These are phyloP conservation scores for Scleroderma bovista DNA, from an alignment of 768 basidiomycete species.

Conservation along the genomic window DNA sequence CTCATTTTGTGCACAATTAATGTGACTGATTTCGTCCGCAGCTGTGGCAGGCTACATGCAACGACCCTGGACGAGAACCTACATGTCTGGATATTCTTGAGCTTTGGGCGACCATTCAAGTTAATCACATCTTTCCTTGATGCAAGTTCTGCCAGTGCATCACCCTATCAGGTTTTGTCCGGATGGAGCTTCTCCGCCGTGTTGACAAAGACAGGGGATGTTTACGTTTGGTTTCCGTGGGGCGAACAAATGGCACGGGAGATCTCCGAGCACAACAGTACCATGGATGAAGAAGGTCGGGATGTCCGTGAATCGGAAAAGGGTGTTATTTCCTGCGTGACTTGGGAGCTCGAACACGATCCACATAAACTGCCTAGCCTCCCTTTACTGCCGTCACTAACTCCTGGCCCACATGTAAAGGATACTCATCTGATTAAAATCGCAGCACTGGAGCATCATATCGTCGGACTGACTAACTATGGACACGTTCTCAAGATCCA, in stretches of 20 bases:
- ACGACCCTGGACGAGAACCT: slow-evolving; percentile 54
- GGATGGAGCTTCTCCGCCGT: slow-evolving; percentile 79
- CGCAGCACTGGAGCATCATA: slow-evolving; percentile 65
- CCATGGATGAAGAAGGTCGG: slow-evolving; percentile 39
- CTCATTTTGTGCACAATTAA: background rate
- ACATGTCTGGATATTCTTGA: slow-evolving; percentile 68
- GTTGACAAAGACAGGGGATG: slow-evolving; percentile 65
- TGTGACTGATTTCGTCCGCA: slow-evolving; percentile 22
- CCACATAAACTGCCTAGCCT: slow-evolving; percentile 57
- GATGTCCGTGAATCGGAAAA: slow-evolving; percentile 30
- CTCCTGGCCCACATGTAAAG: slow-evolving; percentile 17
- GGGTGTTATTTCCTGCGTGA: slow-evolving; percentile 50
- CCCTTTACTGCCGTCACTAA: slow-evolving; percentile 53
- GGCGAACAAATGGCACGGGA: slow-evolving; percentile 35
- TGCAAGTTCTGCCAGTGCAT: slow-evolving; percentile 39
- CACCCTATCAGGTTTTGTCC: slow-evolving; percentile 61
- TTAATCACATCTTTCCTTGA: slow-evolving; percentile 38
- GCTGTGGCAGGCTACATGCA: slow-evolving; percentile 75
- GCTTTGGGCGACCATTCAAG: slow-evolving; percentile 75
- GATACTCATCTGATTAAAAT: slow-evolving; percentile 64
- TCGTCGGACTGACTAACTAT: slow-evolving; percentile 76
- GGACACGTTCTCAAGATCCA: slow-evolving; percentile 71
- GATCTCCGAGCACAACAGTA: slow-evolving; percentile 34
- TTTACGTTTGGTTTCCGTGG: slow-evolving; percentile 73
- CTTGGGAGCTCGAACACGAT: slow-evolving; percentile 51